Evolutionary conservation across 2,329 filamentous ascomycete genomes (phyloP), one percentile per base, ranked within the genome.

Genomic region (Dothistroma septosporum): DNA sequence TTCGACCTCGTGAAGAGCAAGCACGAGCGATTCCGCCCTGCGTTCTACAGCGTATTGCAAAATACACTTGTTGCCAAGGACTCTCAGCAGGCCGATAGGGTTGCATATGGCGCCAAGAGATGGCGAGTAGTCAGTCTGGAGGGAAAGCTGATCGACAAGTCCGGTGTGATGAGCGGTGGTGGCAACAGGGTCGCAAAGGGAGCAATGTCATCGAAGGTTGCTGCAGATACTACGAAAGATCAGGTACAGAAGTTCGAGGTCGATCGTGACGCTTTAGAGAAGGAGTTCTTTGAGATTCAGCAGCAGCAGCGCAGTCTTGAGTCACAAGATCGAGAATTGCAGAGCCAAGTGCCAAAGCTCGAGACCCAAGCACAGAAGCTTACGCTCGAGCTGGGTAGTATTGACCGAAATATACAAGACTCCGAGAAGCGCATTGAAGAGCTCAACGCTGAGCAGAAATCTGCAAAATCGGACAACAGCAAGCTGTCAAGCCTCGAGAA

Each of bases 161-260:
- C 93, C 0, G 94, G 94, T 81, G 97, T 94, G 37, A 97, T 99
- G 94, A 96, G 91, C 61, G 94, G 94, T 80, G 94, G 94, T 81
- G 94, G 94, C 59, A 93, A 86, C 50, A 90, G 90, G 16, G 90
- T 94, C 59, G 92, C 93, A 69, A 91, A 88, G 72, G 95, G 95
- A 0, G 86, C 92, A 60, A 99, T 99, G 95, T 97, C 93, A 0
- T 96, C 92, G 11, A 97, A 96, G 76, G 86, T 96, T 50, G 87
- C 90, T n/a, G 85, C 90, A 1, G 91, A 96, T 60, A 89, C 89
- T 16, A 89, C 87, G 55, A 92, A 91, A 74, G 93, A 97, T 66
- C 90, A 96, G 70, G 93, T 99, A 3, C 75, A 84, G 54, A 92
- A 94, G 76, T 84, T 97, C 14, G 94, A 99, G 74, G 80, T 84